Conservation (phyloP, 768 basidiomycete genomes). For the Tulasnella sp. region DNA sequence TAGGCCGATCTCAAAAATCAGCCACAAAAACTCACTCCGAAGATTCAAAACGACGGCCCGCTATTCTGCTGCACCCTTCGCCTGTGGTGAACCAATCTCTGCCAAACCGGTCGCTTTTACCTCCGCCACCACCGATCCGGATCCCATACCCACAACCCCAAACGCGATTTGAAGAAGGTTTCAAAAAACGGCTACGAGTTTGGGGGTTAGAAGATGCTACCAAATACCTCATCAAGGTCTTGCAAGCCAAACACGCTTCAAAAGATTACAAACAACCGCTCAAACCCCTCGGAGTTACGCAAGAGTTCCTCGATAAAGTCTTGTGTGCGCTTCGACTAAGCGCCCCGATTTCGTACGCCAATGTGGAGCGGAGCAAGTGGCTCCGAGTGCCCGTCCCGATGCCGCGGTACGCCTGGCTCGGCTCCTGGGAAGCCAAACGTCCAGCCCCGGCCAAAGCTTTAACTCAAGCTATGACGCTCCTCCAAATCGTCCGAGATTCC, state of each 20-base stretch:
- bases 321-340: not conserved
- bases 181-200: not conserved
- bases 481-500: not conserved
- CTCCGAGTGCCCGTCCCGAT: not conserved
- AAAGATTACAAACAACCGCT: not conserved
- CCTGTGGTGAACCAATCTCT: not conserved
- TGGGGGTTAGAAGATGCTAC: not conserved
- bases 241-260: not conserved
- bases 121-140: not conserved
- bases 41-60: not conserved
- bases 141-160: not conserved
- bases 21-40: not conserved
- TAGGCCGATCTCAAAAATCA: not conserved
- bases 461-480: not conserved
- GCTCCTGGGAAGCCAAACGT: not conserved
- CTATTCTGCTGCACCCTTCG: not conserved
- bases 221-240: not conserved
- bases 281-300: not conserved
- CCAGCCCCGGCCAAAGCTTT: not conserved
- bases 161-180: not conserved
- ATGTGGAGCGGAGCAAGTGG: not conserved
- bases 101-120: conserved; percentile 27
- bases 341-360: not conserved
- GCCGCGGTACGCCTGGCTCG: not conserved
- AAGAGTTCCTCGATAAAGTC: not conserved